phyloP scores from a whole-genome alignment of 345 rosid species.

The Turnera subulata region DNA sequence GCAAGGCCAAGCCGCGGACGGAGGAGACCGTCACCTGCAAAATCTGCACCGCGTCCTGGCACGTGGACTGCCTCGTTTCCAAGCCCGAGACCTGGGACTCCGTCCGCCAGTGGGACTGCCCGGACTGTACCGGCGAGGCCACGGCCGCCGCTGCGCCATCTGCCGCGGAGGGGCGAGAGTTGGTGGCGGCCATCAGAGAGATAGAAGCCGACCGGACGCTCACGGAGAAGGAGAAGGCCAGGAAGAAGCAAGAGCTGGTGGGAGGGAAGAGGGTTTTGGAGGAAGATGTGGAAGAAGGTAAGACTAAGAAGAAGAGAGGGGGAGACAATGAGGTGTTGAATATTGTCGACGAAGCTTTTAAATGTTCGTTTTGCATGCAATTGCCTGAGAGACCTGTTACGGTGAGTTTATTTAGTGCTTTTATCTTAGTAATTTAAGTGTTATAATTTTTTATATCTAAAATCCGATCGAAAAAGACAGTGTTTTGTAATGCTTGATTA shows the following conservation, averaged over 20 bases:
- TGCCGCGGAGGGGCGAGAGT: background rate
- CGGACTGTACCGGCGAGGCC: slow-evolving; percentile 44
- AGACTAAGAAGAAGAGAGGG: background rate
- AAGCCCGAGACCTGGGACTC: slow-evolving; percentile 26
- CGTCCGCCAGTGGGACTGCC: slow-evolving; percentile 59
- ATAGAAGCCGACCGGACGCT: slow-evolving; percentile 45
- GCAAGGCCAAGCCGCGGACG: slow-evolving; percentile 34
- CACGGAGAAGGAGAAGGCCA: slow-evolving; percentile 53
- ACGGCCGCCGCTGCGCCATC: background rate
- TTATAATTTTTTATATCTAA: background rate
- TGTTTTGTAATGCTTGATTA: background rate
- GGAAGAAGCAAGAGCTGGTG: slow-evolving; percentile 48
- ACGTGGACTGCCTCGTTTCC: slow-evolving; percentile 43
- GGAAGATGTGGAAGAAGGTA: background rate
- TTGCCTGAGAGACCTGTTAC: slow-evolving; percentile 73
- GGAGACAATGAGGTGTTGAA: background rate
- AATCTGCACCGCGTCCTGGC: slow-evolving; percentile 73
- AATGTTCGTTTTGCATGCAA: slow-evolving; percentile 58
- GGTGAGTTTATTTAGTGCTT: slow-evolving; percentile 23
- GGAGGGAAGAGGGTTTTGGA: slow-evolving; percentile 25
- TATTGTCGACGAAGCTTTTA: slow-evolving; percentile 31
- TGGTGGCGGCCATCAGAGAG: slow-evolving; percentile 42
- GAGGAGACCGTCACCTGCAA: slow-evolving; percentile 52
- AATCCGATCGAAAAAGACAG: background rate
- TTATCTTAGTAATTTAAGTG: background rate